These are phyloP conservation scores for Agaricus bisporus DNA, from an alignment of 768 basidiomycete species.

Conservation along the genomic window DNA sequence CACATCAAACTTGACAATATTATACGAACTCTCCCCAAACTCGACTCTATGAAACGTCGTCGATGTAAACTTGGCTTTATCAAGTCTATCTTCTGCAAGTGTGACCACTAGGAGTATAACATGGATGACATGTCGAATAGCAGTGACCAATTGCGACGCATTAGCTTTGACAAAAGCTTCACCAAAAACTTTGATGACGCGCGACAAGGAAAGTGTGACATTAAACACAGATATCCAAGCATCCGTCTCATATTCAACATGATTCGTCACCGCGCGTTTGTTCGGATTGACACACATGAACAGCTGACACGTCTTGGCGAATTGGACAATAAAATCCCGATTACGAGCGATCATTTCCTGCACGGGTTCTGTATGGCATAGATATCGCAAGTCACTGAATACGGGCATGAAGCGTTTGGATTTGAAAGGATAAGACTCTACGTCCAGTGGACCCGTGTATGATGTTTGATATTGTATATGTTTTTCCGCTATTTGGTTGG, in stretches of 20 bases:
- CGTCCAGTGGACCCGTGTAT: constrained; percentile 42
- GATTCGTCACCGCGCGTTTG: constrained; percentile 70
- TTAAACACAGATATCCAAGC: constrained; percentile 97
- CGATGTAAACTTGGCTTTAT: constrained; percentile 56
- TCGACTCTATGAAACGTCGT: constrained; percentile 59
- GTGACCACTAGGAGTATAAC: constrained; percentile 71
- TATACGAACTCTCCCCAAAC: constrained; percentile 55
- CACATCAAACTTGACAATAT: constrained; percentile 75
- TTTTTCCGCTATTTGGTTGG: constrained; percentile 77
- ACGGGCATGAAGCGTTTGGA: constrained; percentile 95
- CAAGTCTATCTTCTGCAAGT: constrained; percentile 58
- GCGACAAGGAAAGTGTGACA: constrained; percentile 83
- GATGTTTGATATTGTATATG: constrained; percentile 46
- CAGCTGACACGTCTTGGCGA: constrained; percentile 73
- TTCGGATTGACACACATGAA: constrained; percentile 95
- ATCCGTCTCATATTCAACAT: constrained; percentile 96
- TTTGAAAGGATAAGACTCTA: constrained; percentile 84
- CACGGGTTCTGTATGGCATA: constrained; percentile 76
- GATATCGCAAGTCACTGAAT: constrained; percentile 84
- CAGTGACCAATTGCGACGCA: not conserved
- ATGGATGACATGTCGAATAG: constrained; percentile 29
- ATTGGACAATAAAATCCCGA: constrained; percentile 59
- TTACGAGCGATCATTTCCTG: constrained; percentile 72
- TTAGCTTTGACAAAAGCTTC: constrained; percentile 45
- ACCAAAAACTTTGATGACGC: constrained; percentile 86